A percentile compares a stretch with the other conserved stretches of the same genome.
phyloP scores from a whole-genome alignment of 371 early-diverging fungal species.

The Syncephalastrum sp. region DNA sequence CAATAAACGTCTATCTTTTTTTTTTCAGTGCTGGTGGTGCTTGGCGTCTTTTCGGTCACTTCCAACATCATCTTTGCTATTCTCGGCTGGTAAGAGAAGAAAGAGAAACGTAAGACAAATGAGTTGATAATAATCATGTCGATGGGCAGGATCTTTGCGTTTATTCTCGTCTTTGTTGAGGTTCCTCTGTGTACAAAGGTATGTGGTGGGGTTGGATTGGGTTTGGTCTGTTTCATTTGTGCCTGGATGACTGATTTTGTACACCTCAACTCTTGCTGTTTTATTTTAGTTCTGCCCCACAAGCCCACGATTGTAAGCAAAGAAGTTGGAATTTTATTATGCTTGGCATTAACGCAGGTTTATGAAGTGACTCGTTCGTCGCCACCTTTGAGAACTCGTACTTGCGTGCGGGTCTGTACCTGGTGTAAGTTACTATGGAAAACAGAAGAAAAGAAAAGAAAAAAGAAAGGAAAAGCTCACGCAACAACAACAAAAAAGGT shows the following conservation, averaged over 20 bases:
- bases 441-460: background rate
- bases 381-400: conserved; percentile 40
- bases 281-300: conserved; percentile 41
- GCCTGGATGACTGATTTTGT: background rate
- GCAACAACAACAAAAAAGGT: conserved; percentile 13
- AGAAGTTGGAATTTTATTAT: background rate
- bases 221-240: background rate
- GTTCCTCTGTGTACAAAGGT: conserved; percentile 45
- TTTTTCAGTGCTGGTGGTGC: conserved; percentile 32
- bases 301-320: conserved; percentile 46
- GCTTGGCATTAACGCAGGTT: background rate
- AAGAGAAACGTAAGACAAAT: too few relatives aligned
- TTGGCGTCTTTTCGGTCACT: conserved; percentile 31
- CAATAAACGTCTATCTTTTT: background rate
- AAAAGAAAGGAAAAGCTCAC: background rate
- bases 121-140: too few relatives aligned
- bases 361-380: conserved; percentile 36
- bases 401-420: conserved; percentile 32
- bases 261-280: too few relatives aligned
- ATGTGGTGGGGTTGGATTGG: background rate
- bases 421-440: conserved; percentile 24
- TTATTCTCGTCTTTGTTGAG: conserved; percentile 46
- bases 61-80: conserved; percentile 39
- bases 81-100: conserved; percentile 38
- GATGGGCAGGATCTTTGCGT: conserved; percentile 36